Evolutionary conservation across 345 rosid genomes (phyloP), one percentile per base, ranked within the genome.

Genomic region (Cardamine chenopodiifolia): DNA sequence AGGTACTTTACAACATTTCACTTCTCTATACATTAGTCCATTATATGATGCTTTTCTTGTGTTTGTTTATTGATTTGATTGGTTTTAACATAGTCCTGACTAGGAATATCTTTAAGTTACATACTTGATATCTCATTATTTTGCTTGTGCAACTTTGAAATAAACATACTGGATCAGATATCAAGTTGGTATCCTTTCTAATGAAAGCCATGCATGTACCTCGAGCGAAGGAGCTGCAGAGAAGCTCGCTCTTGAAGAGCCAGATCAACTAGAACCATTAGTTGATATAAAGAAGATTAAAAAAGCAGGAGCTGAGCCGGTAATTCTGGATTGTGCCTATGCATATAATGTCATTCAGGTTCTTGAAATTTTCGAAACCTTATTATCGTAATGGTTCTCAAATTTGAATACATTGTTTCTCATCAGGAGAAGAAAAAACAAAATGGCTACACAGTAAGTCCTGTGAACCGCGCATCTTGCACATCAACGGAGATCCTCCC

Each of bases 401-500:
- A 9, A 63, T 54, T 64, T 55, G 39, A 29, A 44, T 34, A 18
- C 32, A 8, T 45, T 10, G 25, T 18, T 18, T 37, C 61, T 72
- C 12, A 75, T 64, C 85, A 87, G 91, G 91, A 88, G 68, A 85
- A 88, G 68, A 85, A 83, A 78, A 52, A 80, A 35, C 85, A 74
- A 72, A 67, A 79, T 80, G 74, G 59, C 12, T 74, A 73, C 61
- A 82, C 52, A 62, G 79, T 82, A 20, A 78, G 79, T 76, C 39
- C 34, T 40, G 83, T 79, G 73, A 85, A 77, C 42, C 55, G 74
- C 34, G 67, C 73, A 71, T 82, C 83, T 72, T 60, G 72, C 44
- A 15, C 84, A 23, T 73, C 85, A 39, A 62, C 78, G 26, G 50
- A 83, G 10, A 74, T 88, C 68, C 84, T 91, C 71, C 88, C 90